phyloP scores from a whole-genome alignment of 2,329 filamentous ascomycete species.

The Fusarium compactum region DNA sequence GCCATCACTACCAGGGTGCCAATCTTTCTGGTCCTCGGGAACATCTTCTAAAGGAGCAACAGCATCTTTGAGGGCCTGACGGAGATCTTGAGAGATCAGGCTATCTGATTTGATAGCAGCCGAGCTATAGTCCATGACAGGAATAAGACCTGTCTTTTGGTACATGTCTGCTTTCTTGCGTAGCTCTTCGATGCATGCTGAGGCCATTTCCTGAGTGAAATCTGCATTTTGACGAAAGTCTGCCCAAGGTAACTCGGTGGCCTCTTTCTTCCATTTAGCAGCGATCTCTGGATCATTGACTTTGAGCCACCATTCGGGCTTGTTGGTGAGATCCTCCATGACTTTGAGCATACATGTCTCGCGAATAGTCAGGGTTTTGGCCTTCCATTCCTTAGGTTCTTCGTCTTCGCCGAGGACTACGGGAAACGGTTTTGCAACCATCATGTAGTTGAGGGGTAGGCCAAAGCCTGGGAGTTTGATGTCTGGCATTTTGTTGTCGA shows the following conservation, averaged over 20 bases:
- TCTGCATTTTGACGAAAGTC: slow-evolving; percentile 31
- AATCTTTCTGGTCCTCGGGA: slow-evolving; percentile 57
- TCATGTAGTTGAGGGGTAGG: slow-evolving; percentile 35
- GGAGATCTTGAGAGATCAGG: slow-evolving; percentile 43
- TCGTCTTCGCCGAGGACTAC: slow-evolving; percentile 22
- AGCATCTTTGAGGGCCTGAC: slow-evolving; percentile 56
- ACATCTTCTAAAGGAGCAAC: slow-evolving; percentile 63
- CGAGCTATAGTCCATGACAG: slow-evolving; percentile 51
- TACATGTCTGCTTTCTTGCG: slow-evolving; percentile 51
- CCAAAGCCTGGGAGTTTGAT: slow-evolving; percentile 46
- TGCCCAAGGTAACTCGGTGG: slow-evolving; percentile 48
- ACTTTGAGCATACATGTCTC: slow-evolving; percentile 52
- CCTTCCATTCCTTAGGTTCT: slow-evolving; percentile 34
- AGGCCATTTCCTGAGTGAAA: background rate
- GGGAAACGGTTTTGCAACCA: slow-evolving; percentile 35
- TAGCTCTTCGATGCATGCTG: slow-evolving; percentile 49
- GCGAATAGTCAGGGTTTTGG: slow-evolving; percentile 47
- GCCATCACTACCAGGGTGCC: slow-evolving; percentile 38
- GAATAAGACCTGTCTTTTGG: slow-evolving; percentile 50
- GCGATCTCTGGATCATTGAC: slow-evolving; percentile 45
- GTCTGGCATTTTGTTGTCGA: slow-evolving; percentile 14
- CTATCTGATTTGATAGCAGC: slow-evolving; percentile 54
- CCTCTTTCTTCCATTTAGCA: slow-evolving; percentile 49
- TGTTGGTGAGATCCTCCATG: slow-evolving; percentile 52
- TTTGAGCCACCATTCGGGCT: slow-evolving; percentile 53